These are phyloP conservation scores for Endoconidiophora polonica DNA, from an alignment of 2,329 filamentous ascomycete genomes.

Conservation along the genomic window DNA sequence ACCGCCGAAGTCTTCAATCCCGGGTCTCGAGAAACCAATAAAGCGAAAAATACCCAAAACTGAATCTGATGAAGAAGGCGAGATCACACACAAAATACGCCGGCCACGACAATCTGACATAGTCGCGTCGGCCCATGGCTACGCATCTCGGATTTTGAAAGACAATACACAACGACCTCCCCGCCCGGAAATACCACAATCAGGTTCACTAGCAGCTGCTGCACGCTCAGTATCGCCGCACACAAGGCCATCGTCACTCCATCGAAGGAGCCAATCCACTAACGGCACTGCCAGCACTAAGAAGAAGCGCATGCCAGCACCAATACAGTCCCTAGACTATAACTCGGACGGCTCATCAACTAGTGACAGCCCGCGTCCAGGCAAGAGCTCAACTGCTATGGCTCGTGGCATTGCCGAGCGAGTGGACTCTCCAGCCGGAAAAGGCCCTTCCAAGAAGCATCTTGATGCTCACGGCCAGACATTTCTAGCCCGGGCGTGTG, in stretches of 20 bases:
- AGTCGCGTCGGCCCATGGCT: constrained; percentile 14
- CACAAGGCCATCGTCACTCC: constrained; percentile 25
- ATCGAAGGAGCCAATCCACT: constrained; percentile 47
- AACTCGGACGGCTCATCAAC: constrained; percentile 51
- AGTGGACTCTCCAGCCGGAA: constrained; percentile 49
- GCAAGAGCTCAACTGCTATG: constrained; percentile 39
- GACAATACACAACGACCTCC: constrained; percentile 7
- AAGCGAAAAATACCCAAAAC: constrained; percentile 37
- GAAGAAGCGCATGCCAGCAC: constrained; percentile 48
- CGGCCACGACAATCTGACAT: constrained; percentile 26
- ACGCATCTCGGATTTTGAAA: neutral
- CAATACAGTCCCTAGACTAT: constrained; percentile 45
- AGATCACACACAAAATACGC: constrained; percentile 32
- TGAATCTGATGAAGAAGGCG: constrained; percentile 42
- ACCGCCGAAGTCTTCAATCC: constrained; percentile 17
- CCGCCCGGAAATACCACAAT: neutral
- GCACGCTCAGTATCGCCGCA: constrained; percentile 44
- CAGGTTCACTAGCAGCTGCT: constrained; percentile 1
- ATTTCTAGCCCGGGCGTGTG: constrained; percentile 73
- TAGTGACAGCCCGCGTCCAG: constrained; percentile 41
- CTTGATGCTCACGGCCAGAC: constrained; percentile 89
- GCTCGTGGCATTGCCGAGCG: constrained; percentile 38
- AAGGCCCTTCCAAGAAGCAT: constrained; percentile 63
- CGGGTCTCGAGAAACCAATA: constrained; percentile 15
- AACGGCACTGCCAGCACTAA: constrained; percentile 44